phyloP scores from a whole-genome alignment of 305 asterid species.

The Fraxinus paxiana region DNA sequence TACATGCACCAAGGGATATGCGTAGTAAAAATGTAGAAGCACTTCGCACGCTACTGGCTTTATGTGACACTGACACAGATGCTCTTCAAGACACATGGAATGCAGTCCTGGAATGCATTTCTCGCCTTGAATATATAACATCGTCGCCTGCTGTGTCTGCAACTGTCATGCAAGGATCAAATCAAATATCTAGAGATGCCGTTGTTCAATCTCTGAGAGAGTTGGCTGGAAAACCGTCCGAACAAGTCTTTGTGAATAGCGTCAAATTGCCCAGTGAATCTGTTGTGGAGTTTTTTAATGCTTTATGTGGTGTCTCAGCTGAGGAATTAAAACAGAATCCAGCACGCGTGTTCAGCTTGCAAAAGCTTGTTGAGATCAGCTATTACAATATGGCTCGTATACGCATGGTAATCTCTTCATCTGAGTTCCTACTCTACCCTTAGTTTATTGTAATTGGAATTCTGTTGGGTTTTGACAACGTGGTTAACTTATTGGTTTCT shows the following conservation, averaged over 20 bases:
- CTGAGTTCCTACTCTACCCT: slow-evolving; percentile 20
- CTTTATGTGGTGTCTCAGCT: slow-evolving; percentile 91
- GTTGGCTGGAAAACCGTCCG: slow-evolving; percentile 92
- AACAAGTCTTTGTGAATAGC: slow-evolving; percentile 87
- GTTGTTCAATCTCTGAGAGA: slow-evolving; percentile 85
- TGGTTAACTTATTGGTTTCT: background rate
- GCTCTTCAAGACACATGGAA: slow-evolving; percentile 98
- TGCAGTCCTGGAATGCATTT: slow-evolving; percentile 89
- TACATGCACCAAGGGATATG: slow-evolving; percentile 98
- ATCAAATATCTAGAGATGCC: slow-evolving; percentile 93
- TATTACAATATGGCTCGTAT: slow-evolving; percentile 99
- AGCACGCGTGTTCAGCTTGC: slow-evolving; percentile 97
- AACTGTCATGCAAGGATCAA: slow-evolving; percentile 94
- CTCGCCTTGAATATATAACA: slow-evolving; percentile 90
- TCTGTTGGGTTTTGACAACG: background rate
- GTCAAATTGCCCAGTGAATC: slow-evolving; percentile 96
- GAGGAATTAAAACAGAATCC: slow-evolving; percentile 95
- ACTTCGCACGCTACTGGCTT: slow-evolving; percentile 72
- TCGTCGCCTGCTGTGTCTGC: slow-evolving; percentile 95
- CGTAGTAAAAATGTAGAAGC: slow-evolving; percentile 96
- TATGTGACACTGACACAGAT: slow-evolving; percentile 84
- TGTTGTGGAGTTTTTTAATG: slow-evolving; percentile 92
- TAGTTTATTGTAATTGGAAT: background rate
- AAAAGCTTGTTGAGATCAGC: slow-evolving; percentile 98
- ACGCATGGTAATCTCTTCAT: slow-evolving; percentile 74